These are phyloP conservation scores for Neurospora sp. DNA, from an alignment of 495 filamentous ascomycete species.

Conservation along the genomic window DNA sequence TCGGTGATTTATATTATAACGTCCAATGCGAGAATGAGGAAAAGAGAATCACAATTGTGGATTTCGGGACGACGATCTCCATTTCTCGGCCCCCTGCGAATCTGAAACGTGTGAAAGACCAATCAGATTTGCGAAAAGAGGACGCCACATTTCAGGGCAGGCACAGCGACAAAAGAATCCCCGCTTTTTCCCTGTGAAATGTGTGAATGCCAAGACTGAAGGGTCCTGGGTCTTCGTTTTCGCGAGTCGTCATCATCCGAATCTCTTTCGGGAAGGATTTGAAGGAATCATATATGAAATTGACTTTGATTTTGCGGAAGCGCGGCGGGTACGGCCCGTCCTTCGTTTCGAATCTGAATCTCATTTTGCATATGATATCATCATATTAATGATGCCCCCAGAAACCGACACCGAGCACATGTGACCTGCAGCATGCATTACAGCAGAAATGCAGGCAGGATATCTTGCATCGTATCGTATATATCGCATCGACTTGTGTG, in stretches of 20 bases:
- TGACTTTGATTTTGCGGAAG: not conserved
- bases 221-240: not conserved
- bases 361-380: not conserved
- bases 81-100: constrained; percentile 5
- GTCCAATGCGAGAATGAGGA: not conserved
- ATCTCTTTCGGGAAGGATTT: not conserved
- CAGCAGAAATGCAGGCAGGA: not conserved
- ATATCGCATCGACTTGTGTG: not conserved
- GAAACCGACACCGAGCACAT: not conserved
- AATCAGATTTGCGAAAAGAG: constrained; percentile 4
- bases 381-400: not conserved
- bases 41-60: not conserved
- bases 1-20: not conserved
- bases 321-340: not conserved
- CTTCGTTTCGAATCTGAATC: not conserved
- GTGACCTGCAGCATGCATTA: not conserved
- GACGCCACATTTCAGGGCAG: not conserved
- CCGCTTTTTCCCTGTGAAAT: not conserved
- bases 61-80: constrained; percentile 9
- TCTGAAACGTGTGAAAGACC: constrained; percentile 12
- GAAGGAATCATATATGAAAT: not conserved
- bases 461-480: not conserved
- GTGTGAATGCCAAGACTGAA: not conserved
- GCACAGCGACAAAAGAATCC: not conserved
- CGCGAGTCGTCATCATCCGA: not conserved